Conservation (phyloP, 2,329 filamentous ascomycete species). For the Mycosphaerella arachidis region DNA sequence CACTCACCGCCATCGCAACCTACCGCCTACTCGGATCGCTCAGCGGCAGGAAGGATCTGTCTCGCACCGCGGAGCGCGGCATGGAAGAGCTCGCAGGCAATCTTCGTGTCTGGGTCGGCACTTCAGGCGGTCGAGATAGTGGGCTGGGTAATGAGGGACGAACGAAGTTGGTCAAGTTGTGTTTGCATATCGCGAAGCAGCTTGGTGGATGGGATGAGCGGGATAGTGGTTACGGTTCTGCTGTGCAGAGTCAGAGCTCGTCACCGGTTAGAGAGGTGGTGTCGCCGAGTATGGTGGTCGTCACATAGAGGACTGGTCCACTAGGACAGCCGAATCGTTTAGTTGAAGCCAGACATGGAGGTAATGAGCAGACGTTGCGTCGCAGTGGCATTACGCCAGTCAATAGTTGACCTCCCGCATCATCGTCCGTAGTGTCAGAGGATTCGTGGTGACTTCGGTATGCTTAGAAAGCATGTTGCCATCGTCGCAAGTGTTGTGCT, state of each 20-base stretch:
- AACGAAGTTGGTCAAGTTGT: slow-evolving; percentile 38
- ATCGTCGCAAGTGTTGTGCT: too few species aligned
- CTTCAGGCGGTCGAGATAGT: slow-evolving; percentile 38
- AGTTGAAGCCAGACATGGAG: background rate
- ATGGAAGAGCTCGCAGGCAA: slow-evolving; percentile 42
- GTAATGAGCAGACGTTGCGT: background rate
- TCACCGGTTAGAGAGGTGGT: slow-evolving; percentile 11
- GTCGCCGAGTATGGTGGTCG: slow-evolving; percentile 8
- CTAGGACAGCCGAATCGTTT: background rate
- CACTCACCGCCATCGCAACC: slow-evolving; percentile 45
- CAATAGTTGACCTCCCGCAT: too few species aligned
- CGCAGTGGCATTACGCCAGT: background rate
- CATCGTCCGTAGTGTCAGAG: too few species aligned
- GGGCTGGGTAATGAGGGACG: slow-evolving; percentile 39
- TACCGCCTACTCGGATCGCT: slow-evolving; percentile 40
- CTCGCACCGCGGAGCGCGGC: slow-evolving; percentile 34
- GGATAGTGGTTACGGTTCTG: slow-evolving; percentile 28
- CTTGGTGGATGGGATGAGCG: slow-evolving; percentile 35
- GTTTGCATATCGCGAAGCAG: slow-evolving; percentile 41
- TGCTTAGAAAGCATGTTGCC: too few species aligned
- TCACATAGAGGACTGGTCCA: slow-evolving; percentile 4
- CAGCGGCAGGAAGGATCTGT: slow-evolving; percentile 23
- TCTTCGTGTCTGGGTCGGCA: slow-evolving; percentile 46
- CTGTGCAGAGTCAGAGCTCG: slow-evolving; percentile 16
- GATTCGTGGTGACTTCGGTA: too few species aligned